phyloP scores from a whole-genome alignment of 352 stramenopile genomes.

The Pythium apleroticum region DNA sequence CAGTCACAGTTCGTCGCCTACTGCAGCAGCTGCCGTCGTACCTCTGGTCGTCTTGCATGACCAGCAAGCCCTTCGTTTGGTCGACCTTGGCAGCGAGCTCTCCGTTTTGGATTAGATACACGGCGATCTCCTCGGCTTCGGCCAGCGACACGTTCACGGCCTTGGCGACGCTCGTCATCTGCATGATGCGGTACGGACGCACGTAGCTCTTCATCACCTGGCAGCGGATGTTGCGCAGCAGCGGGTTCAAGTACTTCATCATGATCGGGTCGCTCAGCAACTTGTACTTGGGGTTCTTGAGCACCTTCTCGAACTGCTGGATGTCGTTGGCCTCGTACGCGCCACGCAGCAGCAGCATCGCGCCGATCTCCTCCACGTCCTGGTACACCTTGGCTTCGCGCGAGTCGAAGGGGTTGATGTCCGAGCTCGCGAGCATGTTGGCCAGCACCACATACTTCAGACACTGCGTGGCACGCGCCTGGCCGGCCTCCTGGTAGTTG shows the following conservation, averaged over 20 bases:
- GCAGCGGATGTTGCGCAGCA: slow-evolving; percentile 92
- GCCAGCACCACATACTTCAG: slow-evolving; percentile 93
- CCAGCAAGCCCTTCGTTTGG: slow-evolving; percentile 66
- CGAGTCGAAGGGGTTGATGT: slow-evolving; percentile 94
- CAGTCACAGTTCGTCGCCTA: not conserved
- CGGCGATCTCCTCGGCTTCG: slow-evolving; percentile 91
- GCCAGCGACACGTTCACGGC: slow-evolving; percentile 87
- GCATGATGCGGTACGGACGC: slow-evolving; percentile 90
- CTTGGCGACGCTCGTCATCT: slow-evolving; percentile 81
- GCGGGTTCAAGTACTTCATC: slow-evolving; percentile 85
- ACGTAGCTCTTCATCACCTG: slow-evolving; percentile 92
- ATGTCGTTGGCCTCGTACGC: slow-evolving; percentile 91
- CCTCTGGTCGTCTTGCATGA: slow-evolving; percentile 55
- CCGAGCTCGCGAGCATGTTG: slow-evolving; percentile 91
- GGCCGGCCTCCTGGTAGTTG: slow-evolving; percentile 92
- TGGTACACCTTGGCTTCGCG: slow-evolving; percentile 92
- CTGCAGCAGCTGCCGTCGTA: slow-evolving; percentile 23
- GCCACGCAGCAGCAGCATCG: slow-evolving; percentile 68
- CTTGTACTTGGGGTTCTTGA: slow-evolving; percentile 90
- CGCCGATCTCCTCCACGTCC: slow-evolving; percentile 75
- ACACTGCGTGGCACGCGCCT: slow-evolving; percentile 84
- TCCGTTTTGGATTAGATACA: slow-evolving; percentile 91
- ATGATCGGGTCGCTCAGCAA: slow-evolving; percentile 95
- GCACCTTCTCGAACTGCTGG: slow-evolving; percentile 90
- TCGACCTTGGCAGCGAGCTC: slow-evolving; percentile 90